phyloP scores from a whole-genome alignment of 169 alveolate species.

The Babesia ovata region DNA sequence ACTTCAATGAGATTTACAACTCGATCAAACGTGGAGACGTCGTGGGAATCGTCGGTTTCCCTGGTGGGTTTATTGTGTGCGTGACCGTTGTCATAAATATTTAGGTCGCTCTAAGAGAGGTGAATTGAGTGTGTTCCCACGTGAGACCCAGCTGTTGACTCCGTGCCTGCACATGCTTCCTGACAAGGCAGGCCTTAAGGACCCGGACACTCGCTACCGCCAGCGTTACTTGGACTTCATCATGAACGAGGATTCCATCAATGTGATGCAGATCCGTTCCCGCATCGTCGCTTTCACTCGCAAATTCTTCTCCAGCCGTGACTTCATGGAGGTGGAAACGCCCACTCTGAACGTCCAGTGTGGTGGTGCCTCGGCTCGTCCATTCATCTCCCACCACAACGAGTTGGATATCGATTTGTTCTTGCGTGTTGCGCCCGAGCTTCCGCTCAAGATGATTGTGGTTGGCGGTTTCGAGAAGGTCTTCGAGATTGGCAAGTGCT shows the following conservation, averaged over 20 bases:
- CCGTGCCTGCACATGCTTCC: slow-evolving; percentile 99
- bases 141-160: slow-evolving; percentile 85
- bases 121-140: slow-evolving; percentile 93
- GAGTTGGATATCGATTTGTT: slow-evolving; percentile 86
- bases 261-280: slow-evolving; percentile 88
- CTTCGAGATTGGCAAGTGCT: slow-evolving; percentile 93
- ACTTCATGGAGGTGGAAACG: slow-evolving; percentile 92
- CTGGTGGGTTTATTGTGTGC: slow-evolving; percentile 70
- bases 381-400: slow-evolving; percentile 90
- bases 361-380: slow-evolving; percentile 93
- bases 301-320: slow-evolving; percentile 87
- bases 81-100: neutral
- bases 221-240: slow-evolving; percentile 97
- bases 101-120: slow-evolving; percentile 92
- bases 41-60: slow-evolving; percentile 80
- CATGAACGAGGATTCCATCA: slow-evolving; percentile 89
- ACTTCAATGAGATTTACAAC: slow-evolving; percentile 72
- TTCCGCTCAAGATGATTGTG: slow-evolving; percentile 88
- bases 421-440: slow-evolving; percentile 95
- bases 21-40: slow-evolving; percentile 76
- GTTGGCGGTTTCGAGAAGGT: slow-evolving; percentile 91
- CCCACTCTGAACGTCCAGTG: slow-evolving; percentile 90
- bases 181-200: slow-evolving; percentile 92
- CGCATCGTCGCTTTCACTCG: slow-evolving; percentile 85
- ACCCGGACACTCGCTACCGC: slow-evolving; percentile 92